A percentile compares a stretch with the other conserved stretches of the same genome.
phyloP scores from a whole-genome alignment of 2,329 filamentous ascomycete genomes.

The Onygenales sp. region DNA sequence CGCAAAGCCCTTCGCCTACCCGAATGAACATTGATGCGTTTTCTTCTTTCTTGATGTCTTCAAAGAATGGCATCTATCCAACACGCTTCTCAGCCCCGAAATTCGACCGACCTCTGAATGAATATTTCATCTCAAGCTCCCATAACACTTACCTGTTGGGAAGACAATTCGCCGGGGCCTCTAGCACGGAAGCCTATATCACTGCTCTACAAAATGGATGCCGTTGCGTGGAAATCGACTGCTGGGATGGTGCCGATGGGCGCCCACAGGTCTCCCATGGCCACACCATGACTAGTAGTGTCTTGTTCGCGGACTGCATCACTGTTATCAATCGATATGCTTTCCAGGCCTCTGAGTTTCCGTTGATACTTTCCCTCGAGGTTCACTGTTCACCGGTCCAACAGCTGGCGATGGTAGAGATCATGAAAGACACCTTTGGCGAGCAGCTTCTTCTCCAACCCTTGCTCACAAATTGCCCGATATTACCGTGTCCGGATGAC shows the following conservation, averaged over 20 bases:
- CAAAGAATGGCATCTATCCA: conserved; percentile 59
- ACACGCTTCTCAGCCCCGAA: conserved; percentile 51
- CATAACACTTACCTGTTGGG: conserved; percentile 97
- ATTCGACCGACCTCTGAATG: conserved; percentile 78
- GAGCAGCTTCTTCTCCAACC: conserved; percentile 69
- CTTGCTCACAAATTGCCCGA: conserved; percentile 56
- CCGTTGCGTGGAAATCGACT: conserved; percentile 93
- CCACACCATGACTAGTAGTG: conserved; percentile 75
- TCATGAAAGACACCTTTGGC: conserved; percentile 77
- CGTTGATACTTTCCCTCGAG: conserved; percentile 88
- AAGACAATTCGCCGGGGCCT: conserved; percentile 78
- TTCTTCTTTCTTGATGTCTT: conserved; percentile 65
- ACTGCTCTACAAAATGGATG: conserved; percentile 78
- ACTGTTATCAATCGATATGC: conserved; percentile 91
- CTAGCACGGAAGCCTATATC: conserved; percentile 93
- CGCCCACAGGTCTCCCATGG: conserved; percentile 87
- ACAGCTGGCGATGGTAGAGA: conserved; percentile 79
- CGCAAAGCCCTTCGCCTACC: conserved; percentile 34
- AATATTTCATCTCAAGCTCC: conserved; percentile 97
- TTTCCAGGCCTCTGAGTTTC: conserved; percentile 77
- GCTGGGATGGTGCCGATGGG: conserved; percentile 87
- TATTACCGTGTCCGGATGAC: conserved; percentile 76
- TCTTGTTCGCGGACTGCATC: conserved; percentile 86
- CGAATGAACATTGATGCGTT: conserved; percentile 73
- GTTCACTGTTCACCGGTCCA: conserved; percentile 82